A percentile compares a stretch with the other conserved stretches of the same genome.
phyloP scores from a whole-genome alignment of 345 rosid genomes.

The Eucalyptus erythrocorys region DNA sequence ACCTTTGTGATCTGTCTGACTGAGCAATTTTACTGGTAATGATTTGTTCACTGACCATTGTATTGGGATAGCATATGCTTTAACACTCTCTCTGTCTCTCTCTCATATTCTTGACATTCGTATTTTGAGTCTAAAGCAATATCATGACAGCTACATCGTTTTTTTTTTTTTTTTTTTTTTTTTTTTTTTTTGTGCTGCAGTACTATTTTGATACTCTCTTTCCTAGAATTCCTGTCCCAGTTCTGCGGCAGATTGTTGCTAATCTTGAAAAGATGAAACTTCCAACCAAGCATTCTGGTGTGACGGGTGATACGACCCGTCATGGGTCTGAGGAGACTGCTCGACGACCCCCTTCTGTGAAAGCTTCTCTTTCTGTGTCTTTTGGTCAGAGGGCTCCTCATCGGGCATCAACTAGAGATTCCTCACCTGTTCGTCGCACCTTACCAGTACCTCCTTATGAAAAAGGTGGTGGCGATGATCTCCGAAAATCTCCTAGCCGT shows the following conservation, averaged over 20 bases:
- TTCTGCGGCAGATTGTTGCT: constrained; percentile 64
- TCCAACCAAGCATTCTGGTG: constrained; percentile 67
- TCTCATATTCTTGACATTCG: not conserved
- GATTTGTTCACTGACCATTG: not conserved
- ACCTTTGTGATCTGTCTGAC: not conserved
- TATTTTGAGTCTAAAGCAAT: not conserved
- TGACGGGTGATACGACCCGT: constrained; percentile 62
- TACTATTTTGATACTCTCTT: constrained; percentile 94
- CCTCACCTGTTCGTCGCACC: constrained; percentile 91
- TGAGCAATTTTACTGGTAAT: not conserved
- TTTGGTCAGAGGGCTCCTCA: constrained; percentile 99
- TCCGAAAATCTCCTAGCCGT: constrained; percentile 44
- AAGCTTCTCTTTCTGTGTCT: constrained; percentile 98
- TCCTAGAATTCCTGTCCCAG: constrained; percentile 97
- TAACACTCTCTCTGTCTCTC: not conserved
- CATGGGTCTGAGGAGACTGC: constrained; percentile 96
- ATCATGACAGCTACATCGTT: not conserved
- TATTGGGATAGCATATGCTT: not conserved
- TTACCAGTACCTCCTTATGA: constrained; percentile 51
- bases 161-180: constrained; percentile 1
- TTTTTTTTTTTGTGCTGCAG: constrained; percentile 28
- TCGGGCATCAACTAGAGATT: constrained; percentile 96
- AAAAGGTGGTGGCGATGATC: constrained; percentile 30
- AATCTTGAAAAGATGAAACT: constrained; percentile 93
- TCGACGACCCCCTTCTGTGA: constrained; percentile 96